These are phyloP conservation scores for Corylus avellana DNA, from an alignment of 306 rosid species.

Conservation along the genomic window DNA sequence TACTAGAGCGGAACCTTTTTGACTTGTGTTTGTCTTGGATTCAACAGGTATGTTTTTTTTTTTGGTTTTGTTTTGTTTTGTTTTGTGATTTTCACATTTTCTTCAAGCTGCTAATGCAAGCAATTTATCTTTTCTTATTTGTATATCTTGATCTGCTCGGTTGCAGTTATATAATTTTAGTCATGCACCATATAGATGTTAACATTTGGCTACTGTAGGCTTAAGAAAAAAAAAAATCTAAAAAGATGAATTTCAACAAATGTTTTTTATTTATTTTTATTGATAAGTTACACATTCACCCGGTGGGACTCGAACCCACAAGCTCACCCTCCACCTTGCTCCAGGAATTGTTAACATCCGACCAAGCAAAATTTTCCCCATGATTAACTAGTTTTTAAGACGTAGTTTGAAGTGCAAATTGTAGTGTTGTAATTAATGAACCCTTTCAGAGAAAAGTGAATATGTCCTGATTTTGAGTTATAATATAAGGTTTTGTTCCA, in stretches of 20 bases:
- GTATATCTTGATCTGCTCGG: background rate
- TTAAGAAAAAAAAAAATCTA: background rate
- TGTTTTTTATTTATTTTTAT: too few relatives aligned
- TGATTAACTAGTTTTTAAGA: background rate
- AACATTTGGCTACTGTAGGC: background rate
- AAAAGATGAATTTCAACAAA: background rate
- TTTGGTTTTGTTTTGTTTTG: background rate
- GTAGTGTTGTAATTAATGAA: background rate
- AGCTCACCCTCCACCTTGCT: too few relatives aligned
- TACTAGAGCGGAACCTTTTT: constrained; percentile 73
- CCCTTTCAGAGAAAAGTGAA: background rate
- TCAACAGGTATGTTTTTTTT: constrained; percentile 69
- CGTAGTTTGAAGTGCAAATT: background rate
- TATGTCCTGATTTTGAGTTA: too few relatives aligned
- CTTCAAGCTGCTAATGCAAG: background rate
- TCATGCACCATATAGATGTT: background rate
- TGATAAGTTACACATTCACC: too few relatives aligned
- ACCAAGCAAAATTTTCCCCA: background rate
- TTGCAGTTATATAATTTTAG: background rate
- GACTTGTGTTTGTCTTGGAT: constrained; percentile 88
- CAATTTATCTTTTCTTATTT: background rate
- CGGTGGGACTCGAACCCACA: too few relatives aligned
- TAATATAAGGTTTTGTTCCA: too few relatives aligned
- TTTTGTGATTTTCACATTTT: background rate
- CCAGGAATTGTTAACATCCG: background rate